Evolutionary conservation across 805 yeast species (phyloP).

Genomic region (Schwanniomyces occidentalis): DNA sequence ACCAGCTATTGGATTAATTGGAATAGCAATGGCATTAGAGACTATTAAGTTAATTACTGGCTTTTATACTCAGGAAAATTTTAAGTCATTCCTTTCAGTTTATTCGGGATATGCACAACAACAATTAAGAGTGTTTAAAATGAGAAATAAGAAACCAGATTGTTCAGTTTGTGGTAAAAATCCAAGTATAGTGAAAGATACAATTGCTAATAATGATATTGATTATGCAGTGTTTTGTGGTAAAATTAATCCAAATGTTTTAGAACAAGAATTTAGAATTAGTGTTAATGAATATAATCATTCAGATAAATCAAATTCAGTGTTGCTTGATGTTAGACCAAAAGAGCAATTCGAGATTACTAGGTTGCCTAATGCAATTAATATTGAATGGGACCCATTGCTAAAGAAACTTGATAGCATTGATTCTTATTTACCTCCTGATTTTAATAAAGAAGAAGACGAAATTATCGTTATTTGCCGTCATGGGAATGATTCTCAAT

Average conservation of each 20-base stretch:
- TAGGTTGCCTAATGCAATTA: slow-evolving; percentile 56
- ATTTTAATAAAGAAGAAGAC: slow-evolving; percentile 20
- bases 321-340: slow-evolving; percentile 79
- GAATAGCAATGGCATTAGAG: slow-evolving; percentile 86
- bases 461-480: slow-evolving; percentile 70
- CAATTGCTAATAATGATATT: slow-evolving; percentile 47
- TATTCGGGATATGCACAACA: slow-evolving; percentile 71
- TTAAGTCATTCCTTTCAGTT: slow-evolving; percentile 67
- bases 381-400: slow-evolving; percentile 60
- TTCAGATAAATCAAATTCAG: slow-evolving; percentile 15
- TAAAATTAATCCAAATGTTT: slow-evolving; percentile 42
- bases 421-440: slow-evolving; percentile 20
- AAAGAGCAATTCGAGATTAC: slow-evolving; percentile 71
- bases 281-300: slow-evolving; percentile 37
- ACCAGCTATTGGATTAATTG: slow-evolving; percentile 93
- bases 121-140: slow-evolving; percentile 69
- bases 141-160: slow-evolving; percentile 62
- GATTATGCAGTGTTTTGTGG: slow-evolving; percentile 84
- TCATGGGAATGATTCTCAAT: slow-evolving; percentile 87
- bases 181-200: slow-evolving; percentile 49
- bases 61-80: slow-evolving; percentile 48
- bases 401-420: slow-evolving; percentile 27
- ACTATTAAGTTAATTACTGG: slow-evolving; percentile 71
- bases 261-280: slow-evolving; percentile 48
- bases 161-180: slow-evolving; percentile 67